Conservation (phyloP, 257 asterid genomes). For the Plantago major region DNA sequence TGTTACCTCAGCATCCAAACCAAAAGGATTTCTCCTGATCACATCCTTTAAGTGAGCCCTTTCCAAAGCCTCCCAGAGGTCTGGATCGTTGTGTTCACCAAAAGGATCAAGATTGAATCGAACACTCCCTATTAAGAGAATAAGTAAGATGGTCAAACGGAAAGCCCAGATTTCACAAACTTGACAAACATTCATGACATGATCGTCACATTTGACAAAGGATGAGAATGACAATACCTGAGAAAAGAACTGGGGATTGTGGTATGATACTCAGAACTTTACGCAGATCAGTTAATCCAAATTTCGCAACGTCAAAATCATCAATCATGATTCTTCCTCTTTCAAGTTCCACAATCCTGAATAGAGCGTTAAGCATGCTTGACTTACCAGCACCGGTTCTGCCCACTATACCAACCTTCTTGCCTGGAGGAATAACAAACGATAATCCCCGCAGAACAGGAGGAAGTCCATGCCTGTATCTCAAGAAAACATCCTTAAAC, state of each 20-base stretch:
- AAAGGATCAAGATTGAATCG: conserved; percentile 93
- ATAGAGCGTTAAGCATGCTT: conserved; percentile 77
- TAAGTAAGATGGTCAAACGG: not conserved
- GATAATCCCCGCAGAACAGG: conserved; percentile 57
- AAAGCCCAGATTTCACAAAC: not conserved
- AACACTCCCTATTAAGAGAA: conserved; percentile 45
- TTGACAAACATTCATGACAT: not conserved
- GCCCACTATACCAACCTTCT: conserved; percentile 79
- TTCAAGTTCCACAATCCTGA: conserved; percentile 71
- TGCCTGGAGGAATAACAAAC: conserved; percentile 43
- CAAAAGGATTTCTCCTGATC: conserved; percentile 56
- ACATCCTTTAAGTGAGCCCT: conserved; percentile 77
- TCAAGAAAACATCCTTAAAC: conserved; percentile 52
- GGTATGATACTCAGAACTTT: conserved; percentile 70
- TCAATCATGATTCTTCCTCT: conserved; percentile 64
- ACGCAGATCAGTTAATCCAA: conserved; percentile 64
- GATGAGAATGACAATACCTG: conserved; percentile 38
- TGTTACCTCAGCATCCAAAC: conserved; percentile 85
- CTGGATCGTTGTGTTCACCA: conserved; percentile 68
- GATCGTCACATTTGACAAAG: not conserved
- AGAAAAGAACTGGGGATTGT: conserved; percentile 80
- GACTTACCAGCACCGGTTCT: conserved; percentile 89
- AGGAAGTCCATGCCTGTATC: conserved; percentile 70
- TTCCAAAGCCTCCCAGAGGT: conserved; percentile 89
- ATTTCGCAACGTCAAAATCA: conserved; percentile 47